Evolutionary conservation across 352 stramenopile genomes (phyloP).

Genomic region (Pythium graminicola): DNA sequence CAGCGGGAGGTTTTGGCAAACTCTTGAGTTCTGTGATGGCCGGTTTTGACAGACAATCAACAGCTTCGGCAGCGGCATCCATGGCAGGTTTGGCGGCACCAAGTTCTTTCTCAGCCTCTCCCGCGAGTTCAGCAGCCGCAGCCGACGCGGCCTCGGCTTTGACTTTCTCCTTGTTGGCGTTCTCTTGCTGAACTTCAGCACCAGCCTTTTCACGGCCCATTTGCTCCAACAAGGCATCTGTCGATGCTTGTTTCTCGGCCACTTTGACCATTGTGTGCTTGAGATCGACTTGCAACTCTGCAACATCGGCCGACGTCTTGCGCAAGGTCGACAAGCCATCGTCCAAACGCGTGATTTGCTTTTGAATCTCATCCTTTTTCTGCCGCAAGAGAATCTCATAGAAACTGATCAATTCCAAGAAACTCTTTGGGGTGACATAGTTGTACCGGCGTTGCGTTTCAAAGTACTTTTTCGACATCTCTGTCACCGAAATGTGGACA

Average conservation of each 20-base stretch:
- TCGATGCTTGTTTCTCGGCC: slow-evolving; percentile 94
- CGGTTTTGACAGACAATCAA: slow-evolving; percentile 96
- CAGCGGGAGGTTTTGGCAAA: slow-evolving; percentile 91
- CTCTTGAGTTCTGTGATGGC: slow-evolving; percentile 97
- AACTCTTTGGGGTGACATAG: slow-evolving; percentile 98
- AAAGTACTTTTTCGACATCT: slow-evolving; percentile 94
- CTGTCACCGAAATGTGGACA: slow-evolving; percentile 95
- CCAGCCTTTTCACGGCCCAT: slow-evolving; percentile 91
- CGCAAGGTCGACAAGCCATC: slow-evolving; percentile 94
- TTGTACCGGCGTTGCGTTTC: slow-evolving; percentile 95
- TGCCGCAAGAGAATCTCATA: slow-evolving; percentile 96
- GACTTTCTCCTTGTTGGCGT: slow-evolving; percentile 91
- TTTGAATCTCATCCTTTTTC: slow-evolving; percentile 93
- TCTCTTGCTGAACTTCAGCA: slow-evolving; percentile 91
- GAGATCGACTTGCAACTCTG: slow-evolving; percentile 92
- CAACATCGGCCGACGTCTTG: slow-evolving; percentile 95
- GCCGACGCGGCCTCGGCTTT: slow-evolving; percentile 91
- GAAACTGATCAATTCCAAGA: slow-evolving; percentile 97
- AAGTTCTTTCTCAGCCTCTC: slow-evolving; percentile 92
- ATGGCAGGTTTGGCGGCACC: slow-evolving; percentile 95
- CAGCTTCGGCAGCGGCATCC: slow-evolving; percentile 91
- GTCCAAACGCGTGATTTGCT: slow-evolving; percentile 95
- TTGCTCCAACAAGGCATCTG: slow-evolving; percentile 92
- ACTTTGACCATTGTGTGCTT: slow-evolving; percentile 95
- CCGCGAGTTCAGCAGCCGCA: slow-evolving; percentile 90